Evolutionary conservation across 192 early-diverging fungal genomes (phyloP), one percentile per base, ranked within the genome.

Genomic region (Coemansia sp.): DNA sequence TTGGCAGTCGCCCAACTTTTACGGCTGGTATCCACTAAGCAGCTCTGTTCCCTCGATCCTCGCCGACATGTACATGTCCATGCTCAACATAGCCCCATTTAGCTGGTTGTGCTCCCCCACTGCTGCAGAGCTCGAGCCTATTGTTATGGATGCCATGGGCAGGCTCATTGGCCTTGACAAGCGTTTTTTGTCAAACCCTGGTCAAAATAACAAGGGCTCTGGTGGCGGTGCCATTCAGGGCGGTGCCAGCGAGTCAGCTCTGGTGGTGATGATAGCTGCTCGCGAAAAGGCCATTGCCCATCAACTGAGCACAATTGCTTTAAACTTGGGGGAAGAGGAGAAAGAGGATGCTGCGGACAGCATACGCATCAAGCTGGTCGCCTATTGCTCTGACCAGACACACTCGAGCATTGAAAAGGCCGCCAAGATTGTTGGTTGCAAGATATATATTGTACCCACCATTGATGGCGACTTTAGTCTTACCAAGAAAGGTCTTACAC

Each of bases 141-240:
- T 87, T 19, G 66, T 76, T 35, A 56, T 76, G 53, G 83, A 87
- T 59, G 80, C 82, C 73, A 61, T 86, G 19, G 79, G 44, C 19
- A 84, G 79, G 62, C 61, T 83, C 4, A 56, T 86, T 22, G 82
- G 80, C 3, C 65, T 86, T 10, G 58, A 65, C 38, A 55, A 65
- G 19, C 60, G 58, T 0, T 86, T 80, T 63, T 19, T 81, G 26
- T 63, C 81, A 22, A 18, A 54, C 9, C 41, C 56, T 14, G 32
- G 37, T 5, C 57, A 59, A 43, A 55, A 56, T 2, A 44, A 44
- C 1, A 55, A 76, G 26, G 70, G 74, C 0, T 11, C 54, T 12
- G 84, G 84, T 24, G 82, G 85, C 22, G 85, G 85, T 10, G 76
- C 84, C 8, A 85, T 86, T 53, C 83, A 85, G 60, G 74, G 69